These are phyloP conservation scores for Macrophomina pseudophaseolina DNA, from an alignment of 2,329 filamentous ascomycete species.

Conservation along the genomic window DNA sequence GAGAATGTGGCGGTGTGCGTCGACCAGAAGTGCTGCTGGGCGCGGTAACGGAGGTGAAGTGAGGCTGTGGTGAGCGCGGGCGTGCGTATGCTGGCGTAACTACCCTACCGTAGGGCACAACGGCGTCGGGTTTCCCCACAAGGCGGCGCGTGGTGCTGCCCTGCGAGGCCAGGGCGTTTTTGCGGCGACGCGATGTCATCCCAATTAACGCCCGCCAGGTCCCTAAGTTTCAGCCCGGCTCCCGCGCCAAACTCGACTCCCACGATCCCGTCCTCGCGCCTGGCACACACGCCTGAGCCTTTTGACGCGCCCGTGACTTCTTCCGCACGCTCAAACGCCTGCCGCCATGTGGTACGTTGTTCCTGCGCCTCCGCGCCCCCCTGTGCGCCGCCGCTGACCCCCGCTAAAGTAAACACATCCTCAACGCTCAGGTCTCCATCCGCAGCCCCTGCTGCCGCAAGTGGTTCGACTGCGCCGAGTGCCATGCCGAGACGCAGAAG, in stretches of 20 bases:
- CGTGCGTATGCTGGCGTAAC: background rate
- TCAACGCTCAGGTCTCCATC: slow-evolving; percentile 97
- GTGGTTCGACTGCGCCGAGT: slow-evolving; percentile 99
- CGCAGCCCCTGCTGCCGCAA: slow-evolving; percentile 94
- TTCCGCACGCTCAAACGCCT: slow-evolving; percentile 4
- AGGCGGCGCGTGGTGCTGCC: slow-evolving; percentile 17
- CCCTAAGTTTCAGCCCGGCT: slow-evolving; percentile 14
- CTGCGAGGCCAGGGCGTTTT: slow-evolving; percentile 14
- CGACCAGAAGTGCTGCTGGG: slow-evolving; percentile 12
- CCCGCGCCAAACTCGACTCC: slow-evolving; percentile 4
- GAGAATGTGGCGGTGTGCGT: slow-evolving; percentile 26
- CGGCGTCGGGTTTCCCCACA: slow-evolving; percentile 20
- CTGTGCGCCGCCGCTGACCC: slow-evolving; percentile 19
- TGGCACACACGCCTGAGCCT: slow-evolving; percentile 11
- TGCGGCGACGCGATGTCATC: slow-evolving; percentile 23
- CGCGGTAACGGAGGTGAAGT: background rate
- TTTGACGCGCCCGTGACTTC: background rate
- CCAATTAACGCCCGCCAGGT: background rate
- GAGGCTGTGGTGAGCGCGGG: slow-evolving; percentile 10
- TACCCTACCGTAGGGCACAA: slow-evolving; percentile 16
- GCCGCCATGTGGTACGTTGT: slow-evolving; percentile 38
- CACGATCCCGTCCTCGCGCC: background rate
- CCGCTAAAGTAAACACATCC: slow-evolving; percentile 81
- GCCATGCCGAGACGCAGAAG: slow-evolving; percentile 79
- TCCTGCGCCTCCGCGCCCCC: background rate